Evolutionary conservation across 1,284 basidiomycete species (phyloP), one percentile per base, ranked within the genome.

Genomic region (Phlebopus sp.): DNA sequence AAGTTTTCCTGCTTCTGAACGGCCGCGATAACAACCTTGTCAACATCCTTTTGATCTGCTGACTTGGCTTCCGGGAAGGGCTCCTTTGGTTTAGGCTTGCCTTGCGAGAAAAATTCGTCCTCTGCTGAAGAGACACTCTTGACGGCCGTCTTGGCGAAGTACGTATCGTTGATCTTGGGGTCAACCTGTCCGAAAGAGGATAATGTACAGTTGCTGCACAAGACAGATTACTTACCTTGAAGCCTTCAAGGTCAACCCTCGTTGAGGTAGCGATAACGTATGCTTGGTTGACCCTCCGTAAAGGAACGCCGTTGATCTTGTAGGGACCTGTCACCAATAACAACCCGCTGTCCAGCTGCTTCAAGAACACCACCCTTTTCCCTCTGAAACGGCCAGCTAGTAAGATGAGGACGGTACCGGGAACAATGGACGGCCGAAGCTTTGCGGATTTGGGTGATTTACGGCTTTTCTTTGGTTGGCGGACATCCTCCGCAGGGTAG

Each of bases 181-280:
- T 92, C 86, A 59, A 92, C 70, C 89, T 91, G 40, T 37, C 43
- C 5, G 19, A 55, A 42, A 30, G 35, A 44, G 48, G 45, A 47
- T 38, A 47, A 38, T 40, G 44, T 45, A 15, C 39, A 30, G 44
- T 59, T 54, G 35, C 39, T 21, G 4, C 41, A 39, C 27, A 36
- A 50, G 11, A 46, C 15, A 30, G 46, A 42, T 31, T 31, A 59
- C 45, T 55, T 58, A 92, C 92, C 74, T 83, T 81, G 69, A 92
- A 78, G 58, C 76, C 80, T 40, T 78, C 78, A 56, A 99, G 73
- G 62, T 97, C 91, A 63, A 99, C 74, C 77, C 91, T 95, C 67
- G 97, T 98, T 55, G 94, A 94, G 55, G 97, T 99, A 55, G 96
- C 93, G 67, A 99, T 98, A 55, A 97, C 95, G 73, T 99, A 99